Conservation (phyloP, 75 land plant genomes). For the Picea sitchensis region DNA sequence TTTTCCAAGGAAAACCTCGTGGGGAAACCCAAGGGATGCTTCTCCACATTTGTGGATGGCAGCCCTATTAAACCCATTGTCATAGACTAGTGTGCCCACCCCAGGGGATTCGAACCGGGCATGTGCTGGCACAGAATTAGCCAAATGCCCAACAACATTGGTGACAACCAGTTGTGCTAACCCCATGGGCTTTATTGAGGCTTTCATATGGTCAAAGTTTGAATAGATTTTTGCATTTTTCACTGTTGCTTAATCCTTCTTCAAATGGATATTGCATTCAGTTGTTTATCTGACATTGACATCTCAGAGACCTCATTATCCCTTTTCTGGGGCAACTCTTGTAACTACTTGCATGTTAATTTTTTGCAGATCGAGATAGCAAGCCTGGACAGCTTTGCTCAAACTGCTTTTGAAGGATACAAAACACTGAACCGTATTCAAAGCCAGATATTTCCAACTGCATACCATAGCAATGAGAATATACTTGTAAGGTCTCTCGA, state of each 20-base stretch:
- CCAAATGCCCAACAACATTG: not conserved
- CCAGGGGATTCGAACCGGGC: too few species aligned
- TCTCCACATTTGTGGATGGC: too few species aligned
- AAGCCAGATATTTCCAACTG: slow-evolving; percentile 82
- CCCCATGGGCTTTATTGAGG: not conserved
- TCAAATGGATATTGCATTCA: not conserved
- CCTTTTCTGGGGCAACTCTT: not conserved
- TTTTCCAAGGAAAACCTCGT: too few species aligned
- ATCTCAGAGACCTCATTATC: not conserved
- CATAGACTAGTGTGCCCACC: too few species aligned
- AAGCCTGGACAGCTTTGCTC: slow-evolving; percentile 92
- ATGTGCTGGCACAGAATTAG: not conserved
- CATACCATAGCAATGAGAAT: slow-evolving; percentile 88
- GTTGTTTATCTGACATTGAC: not conserved
- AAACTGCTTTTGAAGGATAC: slow-evolving; percentile 94
- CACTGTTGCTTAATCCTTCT: not conserved
- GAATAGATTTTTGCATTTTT: not conserved
- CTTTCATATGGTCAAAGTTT: not conserved
- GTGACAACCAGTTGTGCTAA: not conserved
- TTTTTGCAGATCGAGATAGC: slow-evolving; percentile 75
- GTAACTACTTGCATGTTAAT: not conserved
- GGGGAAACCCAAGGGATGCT: too few species aligned
- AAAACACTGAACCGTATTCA: slow-evolving; percentile 95
- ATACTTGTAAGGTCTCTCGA: slow-evolving; percentile 55
- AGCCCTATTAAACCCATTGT: too few species aligned